These are phyloP conservation scores for Mycosphaerella sp. DNA, from an alignment of 2,329 filamentous ascomycete genomes.

Conservation along the genomic window DNA sequence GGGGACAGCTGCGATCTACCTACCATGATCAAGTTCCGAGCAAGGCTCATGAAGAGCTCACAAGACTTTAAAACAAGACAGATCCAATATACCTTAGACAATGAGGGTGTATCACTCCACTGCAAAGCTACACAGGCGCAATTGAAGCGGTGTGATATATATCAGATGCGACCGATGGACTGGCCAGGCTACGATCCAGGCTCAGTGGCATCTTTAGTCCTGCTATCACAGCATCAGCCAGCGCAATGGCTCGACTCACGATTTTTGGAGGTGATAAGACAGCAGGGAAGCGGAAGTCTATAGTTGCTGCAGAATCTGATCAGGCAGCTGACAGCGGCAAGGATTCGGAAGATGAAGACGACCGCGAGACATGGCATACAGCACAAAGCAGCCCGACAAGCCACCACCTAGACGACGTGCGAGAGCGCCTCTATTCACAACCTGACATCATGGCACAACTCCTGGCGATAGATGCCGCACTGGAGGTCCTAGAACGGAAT, in stretches of 20 bases:
- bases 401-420: not conserved
- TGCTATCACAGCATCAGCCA: not conserved
- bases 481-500: slow-evolving; percentile 8
- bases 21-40: slow-evolving; percentile 13
- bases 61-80: not conserved
- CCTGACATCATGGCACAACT: slow-evolving; percentile 4
- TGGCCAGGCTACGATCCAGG: not conserved
- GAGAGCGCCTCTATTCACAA: not conserved
- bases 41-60: slow-evolving; percentile 3
- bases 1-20: slow-evolving; percentile 5
- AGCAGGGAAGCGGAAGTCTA: not conserved
- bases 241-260: no score
- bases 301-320: not conserved
- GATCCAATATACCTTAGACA: not conserved
- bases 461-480: slow-evolving; percentile 2
- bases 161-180: not conserved
- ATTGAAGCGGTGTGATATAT: slow-evolving; percentile 1
- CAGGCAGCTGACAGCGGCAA: slow-evolving; percentile 13
- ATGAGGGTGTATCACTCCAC: not conserved
- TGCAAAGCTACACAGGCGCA: slow-evolving; percentile 3
- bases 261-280: not conserved
- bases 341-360: slow-evolving; percentile 4
- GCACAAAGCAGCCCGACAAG: slow-evolving; percentile 11
- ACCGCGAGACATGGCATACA: not conserved
- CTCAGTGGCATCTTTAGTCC: not conserved